These are phyloP conservation scores for Penicillium waksmanii DNA, from an alignment of 495 filamentous ascomycete species.

Conservation along the genomic window DNA sequence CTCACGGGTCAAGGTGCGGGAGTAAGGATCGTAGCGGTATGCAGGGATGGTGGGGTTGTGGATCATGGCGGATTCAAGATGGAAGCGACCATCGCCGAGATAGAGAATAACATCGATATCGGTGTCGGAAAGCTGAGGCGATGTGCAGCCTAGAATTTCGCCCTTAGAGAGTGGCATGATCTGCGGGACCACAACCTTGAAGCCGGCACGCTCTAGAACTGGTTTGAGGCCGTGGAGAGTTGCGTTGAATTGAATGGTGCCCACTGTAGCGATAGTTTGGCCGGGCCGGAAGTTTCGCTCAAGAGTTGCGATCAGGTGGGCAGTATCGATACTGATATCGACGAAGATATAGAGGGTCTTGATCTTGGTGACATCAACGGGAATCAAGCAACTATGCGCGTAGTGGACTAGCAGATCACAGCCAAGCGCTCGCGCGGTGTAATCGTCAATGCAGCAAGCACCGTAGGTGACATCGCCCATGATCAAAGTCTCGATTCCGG, in stretches of 20 bases:
- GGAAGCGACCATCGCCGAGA: conserved; percentile 94
- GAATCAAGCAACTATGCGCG: conserved; percentile 94
- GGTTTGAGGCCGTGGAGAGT: conserved; percentile 83
- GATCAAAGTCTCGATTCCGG: conserved; percentile 86
- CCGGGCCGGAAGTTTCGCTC: conserved; percentile 83
- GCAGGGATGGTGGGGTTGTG: conserved; percentile 89
- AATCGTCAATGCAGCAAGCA: conserved; percentile 98
- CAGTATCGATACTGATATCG: conserved; percentile 91
- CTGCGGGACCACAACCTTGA: conserved; percentile 82
- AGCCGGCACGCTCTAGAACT: conserved; percentile 78
- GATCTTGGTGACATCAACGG: conserved; percentile 92
- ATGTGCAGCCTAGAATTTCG: conserved; percentile 95
- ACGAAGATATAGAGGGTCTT: conserved; percentile 98
- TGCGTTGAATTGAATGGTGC: conserved; percentile 98
- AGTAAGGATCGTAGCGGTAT: conserved; percentile 97
- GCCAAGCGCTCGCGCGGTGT: conserved; percentile 89
- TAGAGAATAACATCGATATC: conserved; percentile 82
- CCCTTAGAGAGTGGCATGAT: conserved; percentile 90
- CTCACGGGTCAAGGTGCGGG: conserved; percentile 85
- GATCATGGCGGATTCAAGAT: conserved; percentile 98
- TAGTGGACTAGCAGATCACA: conserved; percentile 98
- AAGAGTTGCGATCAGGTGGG: conserved; percentile 84
- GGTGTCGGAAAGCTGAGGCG: conserved; percentile 66
- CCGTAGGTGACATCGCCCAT: conserved; percentile 99
- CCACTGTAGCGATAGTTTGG: conserved; percentile 88